Conservation (phyloP, 495 filamentous ascomycete species). For the Xylaria venustula region DNA sequence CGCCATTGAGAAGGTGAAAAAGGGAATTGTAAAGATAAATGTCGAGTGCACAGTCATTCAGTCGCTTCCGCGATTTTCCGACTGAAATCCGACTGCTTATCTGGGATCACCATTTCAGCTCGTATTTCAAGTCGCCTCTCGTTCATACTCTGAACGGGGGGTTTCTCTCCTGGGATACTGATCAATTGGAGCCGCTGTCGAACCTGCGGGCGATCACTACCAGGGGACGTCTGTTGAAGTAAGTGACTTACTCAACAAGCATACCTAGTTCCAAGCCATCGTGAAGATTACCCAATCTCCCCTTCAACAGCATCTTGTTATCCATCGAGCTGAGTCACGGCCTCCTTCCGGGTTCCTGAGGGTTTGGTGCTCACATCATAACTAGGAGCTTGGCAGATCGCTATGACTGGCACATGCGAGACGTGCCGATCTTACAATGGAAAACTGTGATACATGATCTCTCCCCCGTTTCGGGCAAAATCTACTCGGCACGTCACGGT, state of each 20-base stretch:
- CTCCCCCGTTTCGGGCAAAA: background rate
- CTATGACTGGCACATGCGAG: constrained; percentile 5
- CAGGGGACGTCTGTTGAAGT: constrained; percentile 8
- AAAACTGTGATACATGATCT: constrained; percentile 1
- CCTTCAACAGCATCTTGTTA: background rate
- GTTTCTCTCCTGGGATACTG: background rate
- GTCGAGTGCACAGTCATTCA: background rate
- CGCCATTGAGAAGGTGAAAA: background rate
- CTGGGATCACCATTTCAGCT: constrained; percentile 5
- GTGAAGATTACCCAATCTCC: background rate
- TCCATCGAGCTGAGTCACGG: background rate
- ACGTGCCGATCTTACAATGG: background rate
- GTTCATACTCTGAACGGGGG: constrained; percentile 5
- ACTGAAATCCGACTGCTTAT: constrained; percentile 7
- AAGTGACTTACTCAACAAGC: background rate
- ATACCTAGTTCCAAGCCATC: background rate
- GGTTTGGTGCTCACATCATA: background rate
- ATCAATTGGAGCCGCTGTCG: background rate
- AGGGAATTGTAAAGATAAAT: background rate
- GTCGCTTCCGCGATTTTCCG: constrained; percentile 3
- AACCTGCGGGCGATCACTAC: background rate
- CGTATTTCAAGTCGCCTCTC: background rate
- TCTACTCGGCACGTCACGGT: background rate
- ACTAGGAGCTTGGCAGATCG: constrained; percentile 8
- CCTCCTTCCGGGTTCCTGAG: background rate